Evolutionary conservation across 768 basidiomycete genomes (phyloP), one percentile per base, ranked within the genome.

Genomic region (Cyclocybe aegerita): DNA sequence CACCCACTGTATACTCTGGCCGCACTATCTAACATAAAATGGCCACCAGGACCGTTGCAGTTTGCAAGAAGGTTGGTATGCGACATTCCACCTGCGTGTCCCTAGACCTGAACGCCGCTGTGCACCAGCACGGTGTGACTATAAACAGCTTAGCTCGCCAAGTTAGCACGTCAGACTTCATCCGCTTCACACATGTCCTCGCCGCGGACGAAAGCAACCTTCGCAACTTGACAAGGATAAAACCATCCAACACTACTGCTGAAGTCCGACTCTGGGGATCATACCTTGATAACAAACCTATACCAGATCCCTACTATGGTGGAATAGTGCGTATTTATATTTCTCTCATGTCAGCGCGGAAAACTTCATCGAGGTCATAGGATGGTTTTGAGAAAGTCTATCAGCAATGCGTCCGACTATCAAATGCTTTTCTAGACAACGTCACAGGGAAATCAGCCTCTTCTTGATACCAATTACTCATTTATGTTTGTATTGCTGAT

Each of bases 291-390:
- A 71, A 74, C 41, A 78, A 78, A 60, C 75, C 84, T 12, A 93
- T 97, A 54, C 74, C 77, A 9, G 94, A 96, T 65, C 94, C 94
- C 4, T 96, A 93, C 65, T 93, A 90, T 54, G 88, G 85, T 9
- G 81, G 81, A 32, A 70, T 74, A 30, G 84, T 86, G 63, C 61
- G 81, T 68, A 14, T 45, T 23, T 23, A 36, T 15, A 41, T 52
- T 38, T 16, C 29, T 35, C 10, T 29, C 23, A 12, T 39, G 17
- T 52, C 15, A n/a, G 40, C 15, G 38, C 17, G 39, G 34, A 40
- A 37, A 43, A 16, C 35, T 49, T 33, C 11, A 45, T 9, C 31
- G 31, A 33, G 46, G 31, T 45, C 39, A 23, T 49, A 87, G 85
- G 70, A 70, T 51, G 89, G 79, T 2, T 96, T 96, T 54, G 90